Percentiles rank a stretch among this genome's conserved stretches.
phyloP scores from a whole-genome alignment of 2,329 filamentous ascomycete species.

The Myriangium duriaei region DNA sequence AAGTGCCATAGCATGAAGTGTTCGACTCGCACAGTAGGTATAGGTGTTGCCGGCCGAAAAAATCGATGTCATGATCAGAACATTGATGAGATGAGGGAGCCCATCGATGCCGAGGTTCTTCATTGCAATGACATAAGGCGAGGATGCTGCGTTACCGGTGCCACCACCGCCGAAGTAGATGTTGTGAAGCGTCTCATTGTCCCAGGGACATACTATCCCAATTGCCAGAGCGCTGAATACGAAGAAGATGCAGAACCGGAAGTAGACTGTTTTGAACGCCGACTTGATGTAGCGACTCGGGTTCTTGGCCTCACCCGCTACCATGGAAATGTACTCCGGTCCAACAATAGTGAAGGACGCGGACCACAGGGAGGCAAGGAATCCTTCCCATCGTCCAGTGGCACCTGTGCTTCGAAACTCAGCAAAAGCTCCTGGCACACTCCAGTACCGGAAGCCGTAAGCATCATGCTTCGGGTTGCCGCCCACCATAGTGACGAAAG shows the following conservation, averaged over 20 bases:
- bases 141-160: conserved; percentile 21
- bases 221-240: conserved; percentile 33
- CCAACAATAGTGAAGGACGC: conserved; percentile 34
- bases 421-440: conserved; percentile 21
- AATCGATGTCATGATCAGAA: conserved; percentile 37
- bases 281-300: conserved; percentile 34
- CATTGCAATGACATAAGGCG: conserved; percentile 24
- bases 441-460: conserved; percentile 35
- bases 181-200: conserved; percentile 18
- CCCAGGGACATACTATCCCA: conserved; percentile 27
- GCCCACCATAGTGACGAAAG: conserved; percentile 25
- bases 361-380: conserved; percentile 20
- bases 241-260: conserved; percentile 35
- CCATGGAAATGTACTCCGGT: conserved; percentile 38
- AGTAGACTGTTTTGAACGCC: conserved; percentile 37
- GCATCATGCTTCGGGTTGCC: conserved; percentile 24
- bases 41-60: conserved; percentile 46
- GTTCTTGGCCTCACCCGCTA: conserved; percentile 34
- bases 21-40: conserved; percentile 42
- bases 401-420: conserved; percentile 18
- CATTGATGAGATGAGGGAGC: conserved; percentile 28
- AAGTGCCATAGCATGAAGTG: conserved; percentile 40
- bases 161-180: conserved; percentile 15
- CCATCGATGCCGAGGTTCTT: conserved; percentile 31
- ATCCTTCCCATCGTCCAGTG: conserved; percentile 23